phyloP scores from a whole-genome alignment of 2,329 filamentous ascomycete genomes.

The Colletotrichum karsti region DNA sequence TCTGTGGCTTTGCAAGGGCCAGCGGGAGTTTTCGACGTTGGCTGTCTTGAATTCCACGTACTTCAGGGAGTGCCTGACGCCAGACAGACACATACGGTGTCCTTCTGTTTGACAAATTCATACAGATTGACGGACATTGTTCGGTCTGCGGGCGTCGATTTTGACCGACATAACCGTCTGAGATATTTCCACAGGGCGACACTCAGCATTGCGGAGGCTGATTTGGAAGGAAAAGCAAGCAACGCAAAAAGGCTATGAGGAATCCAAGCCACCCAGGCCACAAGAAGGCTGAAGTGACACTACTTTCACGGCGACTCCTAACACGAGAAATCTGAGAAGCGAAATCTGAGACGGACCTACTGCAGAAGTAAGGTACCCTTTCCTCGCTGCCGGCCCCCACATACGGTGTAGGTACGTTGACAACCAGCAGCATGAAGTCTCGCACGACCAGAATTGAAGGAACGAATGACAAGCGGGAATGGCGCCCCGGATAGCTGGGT shows the following conservation, averaged over 20 bases:
- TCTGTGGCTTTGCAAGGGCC: conserved; percentile 3
- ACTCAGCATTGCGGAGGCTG: conserved; percentile 5
- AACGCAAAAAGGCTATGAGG: not conserved
- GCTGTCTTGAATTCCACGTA: not conserved
- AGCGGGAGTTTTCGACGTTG: conserved; percentile 5
- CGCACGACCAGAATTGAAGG: not conserved
- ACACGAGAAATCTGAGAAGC: not conserved
- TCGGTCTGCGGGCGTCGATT: not conserved
- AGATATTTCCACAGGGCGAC: conserved; percentile 13
- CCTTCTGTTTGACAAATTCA: not conserved
- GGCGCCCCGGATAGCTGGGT: conserved; percentile 22
- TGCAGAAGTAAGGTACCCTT: not conserved
- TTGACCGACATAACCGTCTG: not conserved
- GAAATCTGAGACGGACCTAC: not conserved
- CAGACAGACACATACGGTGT: not conserved
- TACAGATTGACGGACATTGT: not conserved
- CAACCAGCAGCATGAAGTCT: not conserved
- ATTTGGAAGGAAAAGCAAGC: not conserved
- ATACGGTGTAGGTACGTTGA: not conserved
- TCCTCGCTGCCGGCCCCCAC: not conserved
- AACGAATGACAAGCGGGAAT: not conserved
- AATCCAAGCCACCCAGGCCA: not conserved
- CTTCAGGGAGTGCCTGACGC: not conserved
- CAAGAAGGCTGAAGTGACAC: not conserved
- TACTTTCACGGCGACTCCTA: not conserved